Evolutionary conservation across 805 yeast species (phyloP).

Genomic region (Pichia ethanolica): DNA sequence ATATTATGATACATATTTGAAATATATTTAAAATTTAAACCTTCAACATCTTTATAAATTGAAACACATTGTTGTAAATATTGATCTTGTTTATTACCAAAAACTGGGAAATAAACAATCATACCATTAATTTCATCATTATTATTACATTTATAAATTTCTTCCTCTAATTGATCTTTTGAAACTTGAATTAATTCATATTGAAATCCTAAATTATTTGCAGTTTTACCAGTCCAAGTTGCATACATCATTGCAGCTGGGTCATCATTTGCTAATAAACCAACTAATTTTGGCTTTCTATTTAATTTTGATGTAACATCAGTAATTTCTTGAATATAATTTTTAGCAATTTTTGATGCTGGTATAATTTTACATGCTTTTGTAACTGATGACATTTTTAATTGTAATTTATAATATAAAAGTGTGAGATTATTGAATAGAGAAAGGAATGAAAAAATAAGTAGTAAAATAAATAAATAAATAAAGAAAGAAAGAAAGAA

Average conservation of each 20-base stretch:
- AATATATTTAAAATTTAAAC: slow-evolving; percentile 81
- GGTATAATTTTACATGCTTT: slow-evolving; percentile 71
- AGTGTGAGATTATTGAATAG: no score
- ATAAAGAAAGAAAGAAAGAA: background rate
- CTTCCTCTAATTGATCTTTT: slow-evolving; percentile 80
- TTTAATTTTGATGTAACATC: slow-evolving; percentile 45
- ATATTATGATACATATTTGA: slow-evolving; percentile 93
- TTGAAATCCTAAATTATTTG: slow-evolving; percentile 75
- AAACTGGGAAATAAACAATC: slow-evolving; percentile 96
- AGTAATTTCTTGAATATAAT: slow-evolving; percentile 65
- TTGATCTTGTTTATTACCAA: slow-evolving; percentile 91
- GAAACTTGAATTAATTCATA: slow-evolving; percentile 67
- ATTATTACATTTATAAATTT: slow-evolving; percentile 71
- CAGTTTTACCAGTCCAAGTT: slow-evolving; percentile 89
- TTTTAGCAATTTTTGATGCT: slow-evolving; percentile 83
- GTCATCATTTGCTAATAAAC: slow-evolving; percentile 84
- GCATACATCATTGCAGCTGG: slow-evolving; percentile 97
- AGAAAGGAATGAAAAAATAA: background rate
- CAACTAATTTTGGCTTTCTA: slow-evolving; percentile 71
- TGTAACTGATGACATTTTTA: slow-evolving; percentile 9
- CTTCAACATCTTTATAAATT: slow-evolving; percentile 94
- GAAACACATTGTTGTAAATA: slow-evolving; percentile 89
- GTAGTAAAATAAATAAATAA: background rate
- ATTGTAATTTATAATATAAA: no score
- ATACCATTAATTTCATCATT: slow-evolving; percentile 80